These are phyloP conservation scores for Cercospora berteroae DNA, from an alignment of 2,329 filamentous ascomycete species.

Conservation along the genomic window DNA sequence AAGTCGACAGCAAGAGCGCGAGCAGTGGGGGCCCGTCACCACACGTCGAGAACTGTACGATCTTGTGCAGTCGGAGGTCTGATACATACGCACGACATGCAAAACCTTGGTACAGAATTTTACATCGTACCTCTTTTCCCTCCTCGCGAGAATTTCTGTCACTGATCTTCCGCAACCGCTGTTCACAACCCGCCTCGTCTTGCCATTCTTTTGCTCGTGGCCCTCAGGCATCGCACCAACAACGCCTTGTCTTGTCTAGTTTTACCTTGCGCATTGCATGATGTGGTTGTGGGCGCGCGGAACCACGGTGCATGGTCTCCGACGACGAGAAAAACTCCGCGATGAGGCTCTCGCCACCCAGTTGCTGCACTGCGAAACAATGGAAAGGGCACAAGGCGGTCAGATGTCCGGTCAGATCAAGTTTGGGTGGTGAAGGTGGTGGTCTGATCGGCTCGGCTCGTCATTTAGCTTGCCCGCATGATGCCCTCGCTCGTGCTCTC, in stretches of 20 bases:
- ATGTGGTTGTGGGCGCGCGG: not conserved
- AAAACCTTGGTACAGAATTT: not conserved
- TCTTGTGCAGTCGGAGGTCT: not conserved
- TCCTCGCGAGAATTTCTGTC: not conserved
- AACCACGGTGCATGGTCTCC: not conserved
- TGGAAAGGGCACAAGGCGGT: not conserved
- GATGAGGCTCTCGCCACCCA: not conserved
- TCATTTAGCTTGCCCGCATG: not conserved
- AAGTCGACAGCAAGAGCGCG: not conserved
- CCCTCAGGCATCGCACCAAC: not conserved
- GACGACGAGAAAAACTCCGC: not conserved
- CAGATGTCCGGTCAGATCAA: not conserved
- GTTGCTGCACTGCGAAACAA: not conserved
- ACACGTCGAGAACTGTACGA: not conserved
- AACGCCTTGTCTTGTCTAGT: not conserved
- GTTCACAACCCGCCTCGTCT: not conserved
- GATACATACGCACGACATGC: not conserved
- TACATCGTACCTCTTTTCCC: not conserved
- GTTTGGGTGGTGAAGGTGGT: not conserved
- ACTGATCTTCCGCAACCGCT: not conserved
- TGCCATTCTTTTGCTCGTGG: not conserved
- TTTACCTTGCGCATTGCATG: not conserved
- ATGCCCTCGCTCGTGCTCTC: not conserved
- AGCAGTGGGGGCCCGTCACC: no score
- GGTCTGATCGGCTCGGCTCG: not conserved